Evolutionary conservation across 768 basidiomycete species (phyloP).

Genomic region (Strobilomyces dryophilus): DNA sequence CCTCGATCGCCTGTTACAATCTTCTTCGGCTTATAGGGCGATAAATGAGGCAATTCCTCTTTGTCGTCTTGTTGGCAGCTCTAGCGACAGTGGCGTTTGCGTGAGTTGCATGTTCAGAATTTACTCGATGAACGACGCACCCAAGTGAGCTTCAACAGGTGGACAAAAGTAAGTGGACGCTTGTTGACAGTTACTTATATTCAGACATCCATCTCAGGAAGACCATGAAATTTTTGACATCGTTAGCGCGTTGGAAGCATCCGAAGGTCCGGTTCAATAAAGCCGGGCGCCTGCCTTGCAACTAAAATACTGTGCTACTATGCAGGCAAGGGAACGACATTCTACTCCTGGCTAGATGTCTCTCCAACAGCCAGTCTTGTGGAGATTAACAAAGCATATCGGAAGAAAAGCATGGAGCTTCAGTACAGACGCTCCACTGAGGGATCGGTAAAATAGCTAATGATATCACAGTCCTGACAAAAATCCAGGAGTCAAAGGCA

Average conservation of each 20-base stretch:
- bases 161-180: slow-evolving; percentile 58
- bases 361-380: slow-evolving; percentile 63
- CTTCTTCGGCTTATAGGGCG: neutral
- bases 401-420: slow-evolving; percentile 83
- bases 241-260: slow-evolving; percentile 70
- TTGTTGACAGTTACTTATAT: slow-evolving; percentile 6
- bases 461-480: slow-evolving; percentile 76
- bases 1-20: neutral
- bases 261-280: slow-evolving; percentile 57
- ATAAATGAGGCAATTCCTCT: slow-evolving; percentile 48
- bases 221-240: slow-evolving; percentile 97
- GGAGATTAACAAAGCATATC: slow-evolving; percentile 87
- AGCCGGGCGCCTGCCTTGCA: neutral
- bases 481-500: slow-evolving; percentile 77
- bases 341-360: slow-evolving; percentile 92
- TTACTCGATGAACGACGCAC: neutral
- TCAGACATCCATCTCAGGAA: slow-evolving; percentile 45
- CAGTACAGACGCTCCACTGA: slow-evolving; percentile 60
- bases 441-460: slow-evolving; percentile 1
- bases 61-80: slow-evolving; percentile 47
- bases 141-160: slow-evolving; percentile 37
- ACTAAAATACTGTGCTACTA: slow-evolving; percentile 1
- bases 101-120: slow-evolving; percentile 39
- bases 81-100: slow-evolving; percentile 52
- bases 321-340: slow-evolving; percentile 81